Evolutionary conservation across 2,329 filamentous ascomycete species (phyloP).

Genomic region (Fusarium pseudonygamai): DNA sequence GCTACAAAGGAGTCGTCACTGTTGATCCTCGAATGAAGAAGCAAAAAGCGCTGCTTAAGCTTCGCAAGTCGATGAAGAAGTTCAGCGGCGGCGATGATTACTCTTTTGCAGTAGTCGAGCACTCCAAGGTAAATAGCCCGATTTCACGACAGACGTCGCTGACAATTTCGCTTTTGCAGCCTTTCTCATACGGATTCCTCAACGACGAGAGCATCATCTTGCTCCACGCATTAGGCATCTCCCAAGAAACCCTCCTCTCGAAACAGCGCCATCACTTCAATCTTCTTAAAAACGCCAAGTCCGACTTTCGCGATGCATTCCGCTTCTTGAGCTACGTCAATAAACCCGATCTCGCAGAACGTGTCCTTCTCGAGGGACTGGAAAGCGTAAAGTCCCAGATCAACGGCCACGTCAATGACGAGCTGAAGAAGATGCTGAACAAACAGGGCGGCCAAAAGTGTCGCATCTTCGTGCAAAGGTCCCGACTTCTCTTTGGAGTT

Average conservation of each 20-base stretch:
- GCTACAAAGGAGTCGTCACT: not conserved
- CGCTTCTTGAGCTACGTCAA: slow-evolving; percentile 5
- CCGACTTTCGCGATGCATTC: not conserved
- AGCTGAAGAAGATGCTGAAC: not conserved
- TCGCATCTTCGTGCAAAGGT: not conserved
- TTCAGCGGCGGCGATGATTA: not conserved
- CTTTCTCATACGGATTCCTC: not conserved
- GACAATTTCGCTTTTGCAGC: fast-evolving
- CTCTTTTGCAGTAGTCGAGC: not conserved
- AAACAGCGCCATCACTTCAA: not conserved
- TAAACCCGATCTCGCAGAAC: not conserved
- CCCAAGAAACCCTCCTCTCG: not conserved
- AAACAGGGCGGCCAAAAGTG: not conserved
- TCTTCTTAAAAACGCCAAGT: not conserved
- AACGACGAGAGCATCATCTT: slow-evolving; percentile 3
- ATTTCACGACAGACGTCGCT: fast-evolving
- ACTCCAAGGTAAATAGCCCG: not conserved
- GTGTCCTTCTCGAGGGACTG: not conserved
- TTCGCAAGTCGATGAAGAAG: slow-evolving; percentile 15
- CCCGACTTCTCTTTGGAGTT: not conserved
- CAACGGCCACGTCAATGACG: not conserved
- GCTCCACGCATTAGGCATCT: fast-evolving
- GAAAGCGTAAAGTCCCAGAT: not conserved
- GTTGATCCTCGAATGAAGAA: slow-evolving; percentile 1
- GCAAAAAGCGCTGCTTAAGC: not conserved